phyloP scores from a whole-genome alignment of 768 basidiomycete genomes.

The Boletus vinaceobasis region DNA sequence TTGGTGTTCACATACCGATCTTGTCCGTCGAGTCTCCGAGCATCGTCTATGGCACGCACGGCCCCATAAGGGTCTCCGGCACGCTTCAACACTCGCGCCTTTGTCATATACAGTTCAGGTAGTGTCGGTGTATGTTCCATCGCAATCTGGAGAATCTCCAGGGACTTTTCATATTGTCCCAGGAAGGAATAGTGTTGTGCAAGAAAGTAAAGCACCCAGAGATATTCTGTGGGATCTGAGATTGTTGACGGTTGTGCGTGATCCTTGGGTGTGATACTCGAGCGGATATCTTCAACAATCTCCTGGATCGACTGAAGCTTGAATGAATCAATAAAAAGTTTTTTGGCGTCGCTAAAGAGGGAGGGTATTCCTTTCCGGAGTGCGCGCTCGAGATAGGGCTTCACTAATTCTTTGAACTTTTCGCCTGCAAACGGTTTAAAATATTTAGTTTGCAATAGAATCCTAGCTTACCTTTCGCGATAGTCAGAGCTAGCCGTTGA shows the following conservation, averaged over 20 bases:
- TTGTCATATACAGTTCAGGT: slow-evolving; percentile 82
- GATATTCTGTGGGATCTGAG: slow-evolving; percentile 68
- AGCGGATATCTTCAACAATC: slow-evolving; percentile 55
- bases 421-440: slow-evolving; percentile 41
- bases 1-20: slow-evolving; percentile 96
- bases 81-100: slow-evolving; percentile 82
- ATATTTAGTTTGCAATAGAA: background rate
- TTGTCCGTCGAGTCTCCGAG: slow-evolving; percentile 83
- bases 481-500: slow-evolving; percentile 64
- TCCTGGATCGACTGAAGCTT: slow-evolving; percentile 71
- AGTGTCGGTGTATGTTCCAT: slow-evolving; percentile 87
- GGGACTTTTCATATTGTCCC: slow-evolving; percentile 42
- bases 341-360: slow-evolving; percentile 88
- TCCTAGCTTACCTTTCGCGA: slow-evolving; percentile 48
- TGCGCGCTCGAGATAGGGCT: slow-evolving; percentile 64
- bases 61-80: slow-evolving; percentile 78
- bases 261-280: slow-evolving; percentile 35
- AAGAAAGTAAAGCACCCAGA: slow-evolving; percentile 96
- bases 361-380: slow-evolving; percentile 89
- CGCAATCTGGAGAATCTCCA: slow-evolving; percentile 63
- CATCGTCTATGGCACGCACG: slow-evolving; percentile 72
- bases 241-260: slow-evolving; percentile 23
- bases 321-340: slow-evolving; percentile 61
- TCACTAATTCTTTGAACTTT: slow-evolving; percentile 61
- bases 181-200: slow-evolving; percentile 83